These are phyloP conservation scores for Diutina mesorugosa DNA, from an alignment of 1,139 yeast species.

Conservation along the genomic window DNA sequence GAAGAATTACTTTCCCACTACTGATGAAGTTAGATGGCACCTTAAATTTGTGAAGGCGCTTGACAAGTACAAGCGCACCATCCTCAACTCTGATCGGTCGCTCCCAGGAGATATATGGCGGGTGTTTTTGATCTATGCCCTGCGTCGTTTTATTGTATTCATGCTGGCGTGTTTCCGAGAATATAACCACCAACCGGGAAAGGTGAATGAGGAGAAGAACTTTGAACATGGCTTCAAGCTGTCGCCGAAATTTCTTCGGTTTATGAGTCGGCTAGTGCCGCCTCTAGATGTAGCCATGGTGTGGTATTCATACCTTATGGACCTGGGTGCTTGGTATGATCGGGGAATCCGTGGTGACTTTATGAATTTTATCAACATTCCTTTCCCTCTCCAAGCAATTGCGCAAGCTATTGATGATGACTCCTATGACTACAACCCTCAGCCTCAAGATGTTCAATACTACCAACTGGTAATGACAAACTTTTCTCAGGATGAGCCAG, in stretches of 20 bases:
- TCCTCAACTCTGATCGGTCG: neutral
- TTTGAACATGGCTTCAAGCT: neutral
- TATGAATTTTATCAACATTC: neutral
- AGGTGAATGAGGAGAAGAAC: neutral
- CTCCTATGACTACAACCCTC: neutral
- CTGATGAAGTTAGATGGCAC: conserved; percentile 1
- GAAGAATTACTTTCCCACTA: neutral
- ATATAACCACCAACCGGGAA: neutral
- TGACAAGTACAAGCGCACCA: conserved; percentile 1
- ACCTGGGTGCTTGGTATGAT: neutral
- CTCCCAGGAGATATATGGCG: conserved; percentile 1
- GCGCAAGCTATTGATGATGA: neutral
- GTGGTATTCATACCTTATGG: neutral
- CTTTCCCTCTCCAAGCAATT: neutral
- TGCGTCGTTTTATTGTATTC: neutral
- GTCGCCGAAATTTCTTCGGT: neutral
- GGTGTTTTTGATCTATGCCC: neutral
- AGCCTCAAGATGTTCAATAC: neutral
- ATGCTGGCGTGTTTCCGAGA: neutral
- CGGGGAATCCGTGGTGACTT: conserved; percentile 1
- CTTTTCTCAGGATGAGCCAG: neutral
- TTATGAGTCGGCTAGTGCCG: neutral
- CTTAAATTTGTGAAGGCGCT: neutral
- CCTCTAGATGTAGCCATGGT: conserved; percentile 1
- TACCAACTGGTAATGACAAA: neutral